Percentiles rank a stretch among this genome's conserved stretches.
phyloP scores from a whole-genome alignment of 441 rosid genomes.

The Croton laevigatus region DNA sequence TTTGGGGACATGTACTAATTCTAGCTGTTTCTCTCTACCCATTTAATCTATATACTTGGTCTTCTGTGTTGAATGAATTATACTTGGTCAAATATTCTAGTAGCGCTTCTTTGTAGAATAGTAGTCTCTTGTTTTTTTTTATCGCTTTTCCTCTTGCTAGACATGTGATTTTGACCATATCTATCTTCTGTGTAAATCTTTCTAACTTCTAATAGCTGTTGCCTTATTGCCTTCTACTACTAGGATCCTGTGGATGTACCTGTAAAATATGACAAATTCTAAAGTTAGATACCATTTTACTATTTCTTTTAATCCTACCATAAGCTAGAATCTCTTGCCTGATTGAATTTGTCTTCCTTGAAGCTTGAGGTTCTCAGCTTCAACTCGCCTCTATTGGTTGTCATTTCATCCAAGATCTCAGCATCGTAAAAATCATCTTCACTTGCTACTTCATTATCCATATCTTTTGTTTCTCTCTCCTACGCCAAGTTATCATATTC shows the following conservation, averaged over 20 bases:
- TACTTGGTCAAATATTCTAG: background rate
- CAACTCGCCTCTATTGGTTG: conserved; percentile 76
- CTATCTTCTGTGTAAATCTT: background rate
- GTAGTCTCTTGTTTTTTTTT: background rate
- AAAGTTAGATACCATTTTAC: background rate
- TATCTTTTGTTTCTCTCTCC: conserved; percentile 27
- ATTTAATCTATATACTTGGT: background rate
- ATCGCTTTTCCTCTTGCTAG: background rate
- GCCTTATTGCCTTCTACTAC: background rate
- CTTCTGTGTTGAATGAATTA: background rate
- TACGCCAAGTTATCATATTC: conserved; percentile 20
- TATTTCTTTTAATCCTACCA: background rate
- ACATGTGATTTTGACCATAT: background rate
- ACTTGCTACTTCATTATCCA: conserved; percentile 21
- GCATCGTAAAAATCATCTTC: conserved; percentile 50
- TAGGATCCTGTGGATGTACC: conserved; percentile 25
- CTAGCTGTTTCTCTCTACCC: background rate
- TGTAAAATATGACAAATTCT: conserved; percentile 16
- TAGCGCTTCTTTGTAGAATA: background rate
- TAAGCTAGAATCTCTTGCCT: conserved; percentile 24
- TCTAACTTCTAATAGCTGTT: background rate
- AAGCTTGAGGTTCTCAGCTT: conserved; percentile 56
- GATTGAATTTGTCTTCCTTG: conserved; percentile 41
- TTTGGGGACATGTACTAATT: too few relatives aligned
- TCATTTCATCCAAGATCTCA: conserved; percentile 73